Evolutionary conservation across 495 filamentous ascomycete species (phyloP).

Genomic region (Annulohypoxylon nitens): DNA sequence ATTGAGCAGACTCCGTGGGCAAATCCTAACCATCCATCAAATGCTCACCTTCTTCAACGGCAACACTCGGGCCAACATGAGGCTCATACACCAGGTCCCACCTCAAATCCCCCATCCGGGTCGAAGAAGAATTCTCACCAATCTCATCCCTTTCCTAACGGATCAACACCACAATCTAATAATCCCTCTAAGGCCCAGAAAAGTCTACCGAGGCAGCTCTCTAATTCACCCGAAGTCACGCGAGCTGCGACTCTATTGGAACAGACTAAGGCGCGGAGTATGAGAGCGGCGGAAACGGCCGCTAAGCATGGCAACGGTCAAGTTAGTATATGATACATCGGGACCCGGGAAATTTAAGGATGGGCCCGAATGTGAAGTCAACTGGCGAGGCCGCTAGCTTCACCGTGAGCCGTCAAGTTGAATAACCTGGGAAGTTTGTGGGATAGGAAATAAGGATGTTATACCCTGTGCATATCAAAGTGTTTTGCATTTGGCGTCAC

Average conservation of each 20-base stretch:
- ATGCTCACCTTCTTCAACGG: conserved; percentile 66
- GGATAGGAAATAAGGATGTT: conserved; percentile 44
- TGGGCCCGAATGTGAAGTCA: conserved; percentile 6
- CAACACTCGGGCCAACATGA: conserved; percentile 54
- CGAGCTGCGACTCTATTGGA: conserved; percentile 49
- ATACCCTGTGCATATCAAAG: conserved; percentile 48
- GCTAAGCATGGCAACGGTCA: conserved; percentile 41
- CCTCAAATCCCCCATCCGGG: conserved; percentile 47
- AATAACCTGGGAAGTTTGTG: conserved; percentile 30
- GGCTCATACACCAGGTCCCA: conserved; percentile 31
- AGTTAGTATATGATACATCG: conserved; percentile 33
- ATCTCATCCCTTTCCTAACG: conserved; percentile 45
- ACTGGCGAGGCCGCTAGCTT: conserved; percentile 8
- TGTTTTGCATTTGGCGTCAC: conserved; percentile 51
- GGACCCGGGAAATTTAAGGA: conserved; percentile 13
- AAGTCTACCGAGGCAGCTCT: conserved; percentile 37
- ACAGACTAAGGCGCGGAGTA: conserved; percentile 47
- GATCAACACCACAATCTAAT: conserved; percentile 46
- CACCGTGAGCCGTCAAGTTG: conserved; percentile 22
- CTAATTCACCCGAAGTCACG: conserved; percentile 50
- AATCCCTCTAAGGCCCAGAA: conserved; percentile 44
- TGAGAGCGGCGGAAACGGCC: conserved; percentile 42
- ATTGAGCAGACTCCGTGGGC: conserved; percentile 88
- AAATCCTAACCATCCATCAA: conserved; percentile 82
- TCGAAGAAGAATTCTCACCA: conserved; percentile 54